Base-by-base conservation (phyloP, 2,329 filamentous ascomycete genomes). In the Pseudodiploospora longispora region DNA sequence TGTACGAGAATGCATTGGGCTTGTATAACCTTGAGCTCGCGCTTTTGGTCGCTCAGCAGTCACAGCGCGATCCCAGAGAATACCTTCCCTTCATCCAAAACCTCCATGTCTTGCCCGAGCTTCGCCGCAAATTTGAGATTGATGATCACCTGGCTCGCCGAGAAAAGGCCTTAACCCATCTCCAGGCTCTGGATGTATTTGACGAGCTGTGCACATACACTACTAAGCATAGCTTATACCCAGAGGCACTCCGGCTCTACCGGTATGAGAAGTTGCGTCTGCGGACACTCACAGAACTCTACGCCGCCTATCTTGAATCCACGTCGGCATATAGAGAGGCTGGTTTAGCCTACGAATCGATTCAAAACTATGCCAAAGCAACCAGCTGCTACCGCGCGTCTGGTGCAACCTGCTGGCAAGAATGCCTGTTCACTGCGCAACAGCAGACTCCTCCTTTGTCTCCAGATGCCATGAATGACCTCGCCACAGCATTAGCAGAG, bases 11-110 rank as follows among this genome's bases (percentile, higher is more conserved):
- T 48, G 87, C 93, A 0, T 72, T 98, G 2, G 90, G 90, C 1
- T 72, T 97, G 3, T 98, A 98, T 60, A 83, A 97, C 57, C 77
- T 98, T 3, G 88, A 95, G 8, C 78, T 98, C 6, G 83, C 91
- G 4, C 73, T 98, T 8, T 72, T 96, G 5, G 87, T 98, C 9
- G 93, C 93, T 1, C 93, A 98, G 59, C 90, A 96, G 59, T 93
- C 90, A 0, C 93, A 98, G 64, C 87, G 91, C 59, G 93, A 98
- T 55, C 93, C 93, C 1, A 75, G 89, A 53, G 93, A 98, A 62
- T 98, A 98, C 55, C 77, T 97, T 6, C 93, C 93, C 4, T 97
- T 97, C 59, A 80, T 98, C 41, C 90, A 95, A 58, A 82, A 82
- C 32, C 75, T 98, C 3, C 87, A 96, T 60, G 75, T 82, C 48